Evolutionary conservation across 1,284 basidiomycete genomes (phyloP).

Genomic region (Sanguinoderma infundibulare): DNA sequence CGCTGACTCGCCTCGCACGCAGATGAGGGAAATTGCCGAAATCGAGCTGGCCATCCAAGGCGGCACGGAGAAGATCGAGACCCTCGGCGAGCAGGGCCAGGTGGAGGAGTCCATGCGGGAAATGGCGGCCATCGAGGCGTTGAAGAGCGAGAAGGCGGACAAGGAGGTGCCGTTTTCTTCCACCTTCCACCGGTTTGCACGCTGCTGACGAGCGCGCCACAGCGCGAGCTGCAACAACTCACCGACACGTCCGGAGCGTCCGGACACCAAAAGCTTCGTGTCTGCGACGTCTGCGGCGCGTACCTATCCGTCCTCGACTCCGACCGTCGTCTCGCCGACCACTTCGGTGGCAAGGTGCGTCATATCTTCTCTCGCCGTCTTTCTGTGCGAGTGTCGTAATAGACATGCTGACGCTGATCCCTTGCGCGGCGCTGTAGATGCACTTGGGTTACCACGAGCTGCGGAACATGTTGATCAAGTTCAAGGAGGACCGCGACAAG

Average conservation of each 20-base stretch:
- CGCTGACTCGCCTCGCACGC: constrained; percentile 4
- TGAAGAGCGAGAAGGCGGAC: constrained; percentile 95
- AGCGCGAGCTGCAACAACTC: constrained; percentile 94
- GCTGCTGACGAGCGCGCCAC: not conserved
- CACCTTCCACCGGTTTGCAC: not conserved
- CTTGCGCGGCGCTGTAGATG: constrained; percentile 66
- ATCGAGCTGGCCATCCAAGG: constrained; percentile 98
- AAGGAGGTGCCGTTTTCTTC: constrained; percentile 74
- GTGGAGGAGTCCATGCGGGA: constrained; percentile 99
- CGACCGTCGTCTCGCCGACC: constrained; percentile 97
- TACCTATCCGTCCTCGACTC: constrained; percentile 98
- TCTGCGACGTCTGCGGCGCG: constrained; percentile 99
- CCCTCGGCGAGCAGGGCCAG: constrained; percentile 95
- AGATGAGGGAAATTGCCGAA: constrained; percentile 99
- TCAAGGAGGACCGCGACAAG: constrained; percentile 87
- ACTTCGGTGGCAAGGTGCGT: constrained; percentile 97
- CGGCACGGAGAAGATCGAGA: constrained; percentile 97
- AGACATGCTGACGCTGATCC: not conserved
- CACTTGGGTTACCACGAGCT: constrained; percentile 98
- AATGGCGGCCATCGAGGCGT: constrained; percentile 95
- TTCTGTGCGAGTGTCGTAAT: not conserved
- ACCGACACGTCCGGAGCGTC: constrained; percentile 99
- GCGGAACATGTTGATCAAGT: constrained; percentile 90
- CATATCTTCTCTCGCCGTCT: not conserved
- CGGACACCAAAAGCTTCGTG: constrained; percentile 98